Evolutionary conservation across 2,329 filamentous ascomycete species (phyloP), one percentile per base, ranked within the genome.

Genomic region (Xylaria multiplex): DNA sequence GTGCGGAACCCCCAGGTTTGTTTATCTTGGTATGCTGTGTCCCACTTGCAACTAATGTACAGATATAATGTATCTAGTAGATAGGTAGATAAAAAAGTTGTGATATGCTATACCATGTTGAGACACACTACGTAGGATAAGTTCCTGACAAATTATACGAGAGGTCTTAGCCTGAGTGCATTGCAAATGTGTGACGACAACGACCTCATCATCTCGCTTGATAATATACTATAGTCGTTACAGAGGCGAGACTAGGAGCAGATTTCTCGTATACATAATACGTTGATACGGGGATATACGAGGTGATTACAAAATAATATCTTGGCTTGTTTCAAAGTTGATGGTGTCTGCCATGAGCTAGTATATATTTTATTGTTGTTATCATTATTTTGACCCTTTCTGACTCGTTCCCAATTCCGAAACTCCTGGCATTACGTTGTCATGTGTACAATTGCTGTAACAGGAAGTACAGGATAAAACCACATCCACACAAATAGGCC

Each of bases 291-390:
- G 53, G 37, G 37, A 13, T 40, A 40, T 53, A 40, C 27, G 27
- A 16, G 35, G 14, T 27, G 24, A 19, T 16, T 35, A 40, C 19
- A 24, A 48, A n/a, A 57, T 30, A 14, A 54, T 24, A 30, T 37
- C 19, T 35, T 40, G 43, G 49, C 57, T 48, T 53, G 57, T 65
- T 61, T 65, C 57, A 61, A 49, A 61, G 35, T 16, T 52, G n/a
- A 19, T 61, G 62, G 57, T 61, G 62, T 60, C 42, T 6, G 45
- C 16, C 24, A 27, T 57, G 5, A 19, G 57, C 35, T 6, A 24
- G 19, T 32, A 8, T 46, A 22, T 14, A 24, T 32, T 48, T 48
- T 19, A 14, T 46, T 52, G 22, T 50, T 16, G 37, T 14, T 52
- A 43, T 24, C 19, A 6, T 43, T 43, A 14, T 30, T 53, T 19